These are phyloP conservation scores for Mycosphaerella sp. DNA, from an alignment of 2,329 filamentous ascomycete genomes.

Conservation along the genomic window DNA sequence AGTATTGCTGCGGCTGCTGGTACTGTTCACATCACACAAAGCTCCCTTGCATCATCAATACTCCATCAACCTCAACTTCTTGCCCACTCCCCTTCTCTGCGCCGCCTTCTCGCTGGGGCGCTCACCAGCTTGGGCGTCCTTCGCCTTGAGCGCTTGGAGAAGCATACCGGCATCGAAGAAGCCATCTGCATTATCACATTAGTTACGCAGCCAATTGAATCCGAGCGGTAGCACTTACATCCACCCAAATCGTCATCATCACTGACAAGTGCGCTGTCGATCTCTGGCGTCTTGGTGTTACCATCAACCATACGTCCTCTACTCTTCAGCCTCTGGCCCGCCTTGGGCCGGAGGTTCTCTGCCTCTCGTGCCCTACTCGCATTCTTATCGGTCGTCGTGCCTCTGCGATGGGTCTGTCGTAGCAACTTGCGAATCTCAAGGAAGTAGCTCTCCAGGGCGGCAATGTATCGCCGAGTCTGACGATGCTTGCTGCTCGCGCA, in stretches of 20 bases:
- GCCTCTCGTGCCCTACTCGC: conserved; percentile 56
- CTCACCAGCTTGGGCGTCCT: conserved; percentile 45
- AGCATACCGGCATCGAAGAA: conserved; percentile 98
- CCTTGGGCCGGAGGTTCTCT: conserved; percentile 43
- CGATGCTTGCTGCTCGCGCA: conserved; percentile 91
- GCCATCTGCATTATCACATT: conserved; percentile 57
- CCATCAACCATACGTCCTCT: conserved; percentile 61
- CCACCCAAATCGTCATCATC: conserved; percentile 89
- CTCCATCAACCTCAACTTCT: conserved; percentile 64
- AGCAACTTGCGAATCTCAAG: conserved; percentile 83
- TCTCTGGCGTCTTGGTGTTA: conserved; percentile 29
- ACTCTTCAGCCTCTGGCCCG: conserved; percentile 54
- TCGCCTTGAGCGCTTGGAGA: conserved; percentile 74
- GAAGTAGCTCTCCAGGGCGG: conserved; percentile 83
- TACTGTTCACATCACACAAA: neutral
- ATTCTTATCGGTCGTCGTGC: conserved; percentile 47
- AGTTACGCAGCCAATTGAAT: neutral
- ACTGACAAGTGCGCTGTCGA: conserved; percentile 57
- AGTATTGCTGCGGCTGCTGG: no score
- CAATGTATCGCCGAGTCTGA: conserved; percentile 84
- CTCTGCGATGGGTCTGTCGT: conserved; percentile 57
- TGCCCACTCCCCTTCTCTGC: conserved; percentile 62
- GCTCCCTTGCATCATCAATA: conserved; percentile 43
- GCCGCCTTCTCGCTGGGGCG: conserved; percentile 50
- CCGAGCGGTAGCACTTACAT: conserved; percentile 57